Base-by-base conservation (phyloP, 768 basidiomycete genomes). In the Collybia sp. region DNA sequence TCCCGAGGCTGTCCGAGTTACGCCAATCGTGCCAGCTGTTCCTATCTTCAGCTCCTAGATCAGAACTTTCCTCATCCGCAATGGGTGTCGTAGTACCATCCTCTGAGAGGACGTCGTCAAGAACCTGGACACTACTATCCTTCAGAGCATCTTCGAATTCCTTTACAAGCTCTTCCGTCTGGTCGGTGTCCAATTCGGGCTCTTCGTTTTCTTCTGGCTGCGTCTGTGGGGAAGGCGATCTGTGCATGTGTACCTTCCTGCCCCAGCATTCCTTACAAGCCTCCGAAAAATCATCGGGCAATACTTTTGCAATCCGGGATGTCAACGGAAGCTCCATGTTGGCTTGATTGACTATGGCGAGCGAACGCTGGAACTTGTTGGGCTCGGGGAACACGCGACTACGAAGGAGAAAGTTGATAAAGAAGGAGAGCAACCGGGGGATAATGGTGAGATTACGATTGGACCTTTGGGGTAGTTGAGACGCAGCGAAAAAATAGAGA, bases 401-500 rank as follows among this genome's bases (percentile, higher is more conserved):
- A 16, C 79, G 74, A 12, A 84, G 25, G 15, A 87, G 54, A 56
- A 78, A 88, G 12, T 72, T 59, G 30, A 87, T 44, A 60, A 84
- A 88, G 57, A 85, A 84, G 1, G 53, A 61, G 6, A 85, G 38
- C 2, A 88, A 65, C 19, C 70, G 74, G 2, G 85, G 85, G 2
- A 72, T 64, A 45, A 70, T 65, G 10, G 65, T 49, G 34, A 85
- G 67, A 49, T 77, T 73, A 42, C 58, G 71, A 53, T 77, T 72
- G 15, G 64, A 64, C 76, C 80, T 62, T 19, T 38, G 30, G 20
- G 31, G n/a, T 42, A 47, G 25, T 41, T 30, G 18, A 30, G 17
- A 30, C 25, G 25, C 41, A 31, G 46, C 40, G n/a, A 4, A 16
- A 17, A 45, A 45, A 42, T 34, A 30, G 6, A 41, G 39, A 44